Evolutionary conservation across 2,329 filamentous ascomycete genomes (phyloP).

Genomic region (Dactylellina parvicollis): DNA sequence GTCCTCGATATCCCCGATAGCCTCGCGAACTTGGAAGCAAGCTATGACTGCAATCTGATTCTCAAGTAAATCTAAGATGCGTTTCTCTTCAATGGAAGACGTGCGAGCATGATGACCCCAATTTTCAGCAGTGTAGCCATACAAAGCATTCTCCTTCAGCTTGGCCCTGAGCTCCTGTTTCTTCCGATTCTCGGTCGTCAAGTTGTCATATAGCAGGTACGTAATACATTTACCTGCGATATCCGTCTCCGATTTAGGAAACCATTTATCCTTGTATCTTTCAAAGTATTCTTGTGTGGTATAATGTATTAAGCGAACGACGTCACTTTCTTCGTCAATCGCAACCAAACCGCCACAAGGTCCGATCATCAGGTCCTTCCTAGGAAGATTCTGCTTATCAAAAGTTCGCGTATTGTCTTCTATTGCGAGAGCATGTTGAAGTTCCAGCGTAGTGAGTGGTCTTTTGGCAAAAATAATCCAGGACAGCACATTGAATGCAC

Average conservation of each 20-base stretch:
- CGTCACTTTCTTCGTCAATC: constrained; percentile 7
- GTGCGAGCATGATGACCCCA: not conserved
- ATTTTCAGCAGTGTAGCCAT: not conserved
- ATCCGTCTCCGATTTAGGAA: not conserved
- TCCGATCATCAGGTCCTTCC: not conserved
- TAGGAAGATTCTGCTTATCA: constrained; percentile 15
- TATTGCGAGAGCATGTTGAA: constrained; percentile 21
- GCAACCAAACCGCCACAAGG: constrained; percentile 11
- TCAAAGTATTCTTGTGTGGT: constrained; percentile 30
- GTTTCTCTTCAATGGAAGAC: not conserved
- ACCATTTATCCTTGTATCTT: not conserved
- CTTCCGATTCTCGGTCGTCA: not conserved
- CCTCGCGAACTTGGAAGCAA: not conserved
- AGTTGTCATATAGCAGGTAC: not conserved
- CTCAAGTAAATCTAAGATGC: not conserved
- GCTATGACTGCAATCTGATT: not conserved
- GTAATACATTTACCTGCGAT: constrained; percentile 3
- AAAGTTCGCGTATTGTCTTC: not conserved
- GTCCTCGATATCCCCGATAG: no score
- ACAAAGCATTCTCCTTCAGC: not conserved
- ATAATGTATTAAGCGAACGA: constrained; percentile 19
- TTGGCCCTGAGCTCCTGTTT: not conserved
- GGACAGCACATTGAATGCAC: constrained; percentile 8
- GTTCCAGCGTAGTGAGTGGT: constrained; percentile 3
- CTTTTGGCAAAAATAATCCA: constrained; percentile 5